Evolutionary conservation across 257 asterid species (phyloP), one percentile per base, ranked within the genome.

Genomic region (Nicotiana tabacum): DNA sequence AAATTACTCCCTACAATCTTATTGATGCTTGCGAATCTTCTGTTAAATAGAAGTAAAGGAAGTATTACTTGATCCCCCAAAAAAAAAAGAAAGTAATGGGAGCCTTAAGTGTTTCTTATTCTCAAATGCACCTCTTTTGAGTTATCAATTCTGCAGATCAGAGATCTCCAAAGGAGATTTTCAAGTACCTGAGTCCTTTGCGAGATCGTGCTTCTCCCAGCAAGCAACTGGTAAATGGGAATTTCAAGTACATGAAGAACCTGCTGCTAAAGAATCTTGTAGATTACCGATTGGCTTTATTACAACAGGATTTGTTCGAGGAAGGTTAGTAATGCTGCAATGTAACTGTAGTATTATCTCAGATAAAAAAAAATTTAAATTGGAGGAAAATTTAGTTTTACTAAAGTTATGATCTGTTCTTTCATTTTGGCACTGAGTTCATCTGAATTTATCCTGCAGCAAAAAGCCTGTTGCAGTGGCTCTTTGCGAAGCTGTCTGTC

Each of bases 261-360:
- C 89, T 30, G 67, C 83, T 46, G 76, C 56, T 10, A 77, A 4
- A 39, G 92, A 86, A 37, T 88, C 89, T 77, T 82, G 74, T 81
- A 89, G 99, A 87, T 85, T 87, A 89, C 97, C 97, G 15, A 88
- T 94, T 77, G 99, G 99, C 72, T 96, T 94, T 77, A 84, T 94
- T 55, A 96, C 98, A 62, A 87, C 92, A 78, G 99, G 97, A 62
- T 96, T 91, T 84, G 93, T 94, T 51, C 94, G 88, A 67, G 98
- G 99, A 90, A 94, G 98, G 98, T 88, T 85, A 88, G 90, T 84
- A n/a, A 66, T 67, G 0, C 15, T 13, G 12, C 4, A 51, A 18
- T 24, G 46, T 58, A 2, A 65, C 3, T 37, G 39, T 17, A 43
- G 68, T 16, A 2, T 74, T 3, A 24, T 64, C 24, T 29, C n/a